Percentiles rank a stretch among this genome's conserved stretches.
These are phyloP conservation scores for Rhododendron vialii DNA, from an alignment of 148 eudicot species.

Conservation along the genomic window DNA sequence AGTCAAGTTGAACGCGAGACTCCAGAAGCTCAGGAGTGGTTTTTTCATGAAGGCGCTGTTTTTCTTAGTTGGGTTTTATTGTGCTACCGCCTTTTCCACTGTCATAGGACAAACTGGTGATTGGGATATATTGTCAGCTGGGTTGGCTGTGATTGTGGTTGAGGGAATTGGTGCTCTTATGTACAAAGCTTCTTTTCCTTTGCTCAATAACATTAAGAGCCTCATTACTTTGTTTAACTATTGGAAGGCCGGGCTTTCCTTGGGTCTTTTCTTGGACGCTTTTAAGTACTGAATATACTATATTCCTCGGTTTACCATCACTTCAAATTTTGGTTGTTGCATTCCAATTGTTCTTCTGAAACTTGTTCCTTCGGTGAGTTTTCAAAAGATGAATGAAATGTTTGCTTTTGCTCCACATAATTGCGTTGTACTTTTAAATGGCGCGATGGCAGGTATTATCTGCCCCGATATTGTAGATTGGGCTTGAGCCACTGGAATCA, in stretches of 20 bases:
- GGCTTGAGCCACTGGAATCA: not conserved
- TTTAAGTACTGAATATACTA: conserved; percentile 43
- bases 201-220: conserved; percentile 28
- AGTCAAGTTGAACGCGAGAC: conserved; percentile 1
- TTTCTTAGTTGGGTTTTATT: conserved; percentile 56
- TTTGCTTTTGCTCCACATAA: not conserved
- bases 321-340: conserved; percentile 8
- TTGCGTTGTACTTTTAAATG: not conserved
- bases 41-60: conserved; percentile 14
- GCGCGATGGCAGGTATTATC: not conserved
- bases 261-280: conserved; percentile 69
- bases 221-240: conserved; percentile 46
- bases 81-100: conserved; percentile 63
- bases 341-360: not conserved
- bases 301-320: not conserved
- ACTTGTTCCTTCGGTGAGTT: not conserved
- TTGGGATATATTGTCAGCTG: conserved; percentile 63
- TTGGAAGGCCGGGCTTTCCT: conserved; percentile 58
- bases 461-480: not conserved
- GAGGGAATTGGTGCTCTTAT: conserved; percentile 69
- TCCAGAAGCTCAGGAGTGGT: conserved; percentile 8
- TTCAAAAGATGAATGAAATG: not conserved
- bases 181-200: conserved; percentile 45
- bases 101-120: conserved; percentile 71
- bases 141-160: conserved; percentile 53